These are phyloP conservation scores for Yamadazyma jaroonii DNA, from an alignment of 1,139 yeast species.

Conservation along the genomic window DNA sequence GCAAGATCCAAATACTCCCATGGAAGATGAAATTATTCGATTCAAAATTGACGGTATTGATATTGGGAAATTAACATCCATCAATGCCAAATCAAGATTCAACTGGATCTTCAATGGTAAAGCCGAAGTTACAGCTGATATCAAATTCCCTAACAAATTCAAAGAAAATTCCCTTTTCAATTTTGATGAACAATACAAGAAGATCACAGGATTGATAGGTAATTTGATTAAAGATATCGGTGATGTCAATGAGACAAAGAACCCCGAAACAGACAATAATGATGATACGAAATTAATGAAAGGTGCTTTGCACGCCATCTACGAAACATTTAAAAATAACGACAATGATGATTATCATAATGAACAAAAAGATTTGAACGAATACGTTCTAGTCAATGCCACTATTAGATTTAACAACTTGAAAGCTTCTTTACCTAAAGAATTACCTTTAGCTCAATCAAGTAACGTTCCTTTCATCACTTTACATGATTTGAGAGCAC, in stretches of 20 bases:
- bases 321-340: slow-evolving; percentile 36
- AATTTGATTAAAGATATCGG: slow-evolving; percentile 28
- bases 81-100: slow-evolving; percentile 44
- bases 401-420: slow-evolving; percentile 61
- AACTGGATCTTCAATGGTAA: slow-evolving; percentile 72
- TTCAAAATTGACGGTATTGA: slow-evolving; percentile 66
- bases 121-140: slow-evolving; percentile 67
- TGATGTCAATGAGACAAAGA: slow-evolving; percentile 12
- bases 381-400: slow-evolving; percentile 64
- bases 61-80: slow-evolving; percentile 40
- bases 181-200: slow-evolving; percentile 22
- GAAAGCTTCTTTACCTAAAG: slow-evolving; percentile 54
- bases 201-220: slow-evolving; percentile 25
- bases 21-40: slow-evolving; percentile 43
- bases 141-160: slow-evolving; percentile 54
- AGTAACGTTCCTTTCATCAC: slow-evolving; percentile 56
- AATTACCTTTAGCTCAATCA: slow-evolving; percentile 50
- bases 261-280: slow-evolving; percentile 17
- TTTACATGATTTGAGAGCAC: slow-evolving; percentile 56
- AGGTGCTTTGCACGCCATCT: slow-evolving; percentile 43
- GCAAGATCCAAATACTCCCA: slow-evolving; percentile 27
- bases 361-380: slow-evolving; percentile 12
- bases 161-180: slow-evolving; percentile 21
- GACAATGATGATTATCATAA: slow-evolving; percentile 8
- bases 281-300: slow-evolving; percentile 32